These are phyloP conservation scores for Boletellus deceptivus DNA, from an alignment of 1,284 basidiomycete species.

Conservation along the genomic window DNA sequence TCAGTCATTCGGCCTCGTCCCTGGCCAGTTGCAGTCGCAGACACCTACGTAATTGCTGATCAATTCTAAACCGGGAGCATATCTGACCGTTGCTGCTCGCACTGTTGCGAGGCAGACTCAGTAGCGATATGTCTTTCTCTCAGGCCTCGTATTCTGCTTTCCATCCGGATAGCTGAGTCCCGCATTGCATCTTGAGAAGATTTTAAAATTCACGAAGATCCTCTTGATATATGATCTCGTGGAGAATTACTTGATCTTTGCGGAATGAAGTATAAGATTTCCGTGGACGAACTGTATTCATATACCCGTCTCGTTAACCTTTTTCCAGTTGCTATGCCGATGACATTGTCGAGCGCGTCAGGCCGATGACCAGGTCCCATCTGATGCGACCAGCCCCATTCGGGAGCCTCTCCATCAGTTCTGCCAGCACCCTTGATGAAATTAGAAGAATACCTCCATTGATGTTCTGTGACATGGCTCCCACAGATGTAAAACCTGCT, in stretches of 20 bases:
- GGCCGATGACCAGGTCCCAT: too few species aligned
- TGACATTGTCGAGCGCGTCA: too few species aligned
- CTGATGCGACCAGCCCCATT: too few species aligned
- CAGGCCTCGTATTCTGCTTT: constrained; percentile 2
- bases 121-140: background rate
- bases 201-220: background rate
- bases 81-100: too few species aligned
- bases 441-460: too few species aligned
- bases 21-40: background rate
- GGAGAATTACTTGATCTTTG: background rate
- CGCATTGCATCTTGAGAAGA: background rate
- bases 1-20: background rate
- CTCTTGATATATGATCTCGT: constrained; percentile 2
- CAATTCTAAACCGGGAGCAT: too few species aligned
- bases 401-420: too few species aligned
- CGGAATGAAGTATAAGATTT: background rate
- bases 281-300: background rate
- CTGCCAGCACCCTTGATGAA: too few species aligned
- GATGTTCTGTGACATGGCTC: too few species aligned
- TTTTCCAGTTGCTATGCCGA: too few species aligned
- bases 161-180: background rate
- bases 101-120: constrained; percentile 9
- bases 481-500: too few species aligned
- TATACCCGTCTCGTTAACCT: too few species aligned
- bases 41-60: constrained; percentile 2